phyloP scores from a whole-genome alignment of 129 eudicot species.

The Rutidosis leptorrhynchoides region DNA sequence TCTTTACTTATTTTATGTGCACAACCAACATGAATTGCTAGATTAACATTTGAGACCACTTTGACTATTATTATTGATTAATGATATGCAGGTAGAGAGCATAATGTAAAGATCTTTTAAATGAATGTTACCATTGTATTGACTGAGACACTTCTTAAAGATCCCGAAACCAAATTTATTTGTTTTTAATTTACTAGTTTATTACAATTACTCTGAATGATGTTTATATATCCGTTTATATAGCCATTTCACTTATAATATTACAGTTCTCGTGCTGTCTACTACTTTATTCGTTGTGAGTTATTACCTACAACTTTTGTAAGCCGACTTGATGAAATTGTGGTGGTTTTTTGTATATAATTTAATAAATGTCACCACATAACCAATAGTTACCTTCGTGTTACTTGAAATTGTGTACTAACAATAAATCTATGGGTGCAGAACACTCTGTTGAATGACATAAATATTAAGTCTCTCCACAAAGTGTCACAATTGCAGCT shows the following conservation, averaged over 20 bases:
- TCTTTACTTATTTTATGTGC: background rate
- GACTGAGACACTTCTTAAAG: background rate
- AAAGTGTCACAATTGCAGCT: slow-evolving; percentile 46
- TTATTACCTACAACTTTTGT: background rate
- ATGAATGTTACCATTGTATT: background rate
- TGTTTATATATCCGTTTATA: background rate
- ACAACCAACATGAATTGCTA: background rate
- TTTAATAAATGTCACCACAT: slow-evolving; percentile 19
- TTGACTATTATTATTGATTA: background rate
- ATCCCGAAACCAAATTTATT: background rate
- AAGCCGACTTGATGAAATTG: slow-evolving; percentile 26
- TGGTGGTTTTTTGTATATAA: slow-evolving; percentile 40
- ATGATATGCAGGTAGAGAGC: background rate
- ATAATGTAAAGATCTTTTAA: background rate
- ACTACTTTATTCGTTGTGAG: background rate
- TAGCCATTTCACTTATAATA: background rate
- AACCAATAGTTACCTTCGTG: slow-evolving; percentile 3
- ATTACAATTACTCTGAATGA: background rate
- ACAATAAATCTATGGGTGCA: slow-evolving; percentile 25
- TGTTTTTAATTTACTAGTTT: background rate
- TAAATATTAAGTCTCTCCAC: slow-evolving; percentile 21
- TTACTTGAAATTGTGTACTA: slow-evolving; percentile 14
- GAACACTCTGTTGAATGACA: slow-evolving; percentile 46
- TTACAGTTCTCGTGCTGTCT: background rate
- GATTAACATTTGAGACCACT: background rate